Evolutionary conservation across 108 stramenopile genomes (phyloP), one percentile per base, ranked within the genome.

Genomic region (Ochromonas danica): DNA sequence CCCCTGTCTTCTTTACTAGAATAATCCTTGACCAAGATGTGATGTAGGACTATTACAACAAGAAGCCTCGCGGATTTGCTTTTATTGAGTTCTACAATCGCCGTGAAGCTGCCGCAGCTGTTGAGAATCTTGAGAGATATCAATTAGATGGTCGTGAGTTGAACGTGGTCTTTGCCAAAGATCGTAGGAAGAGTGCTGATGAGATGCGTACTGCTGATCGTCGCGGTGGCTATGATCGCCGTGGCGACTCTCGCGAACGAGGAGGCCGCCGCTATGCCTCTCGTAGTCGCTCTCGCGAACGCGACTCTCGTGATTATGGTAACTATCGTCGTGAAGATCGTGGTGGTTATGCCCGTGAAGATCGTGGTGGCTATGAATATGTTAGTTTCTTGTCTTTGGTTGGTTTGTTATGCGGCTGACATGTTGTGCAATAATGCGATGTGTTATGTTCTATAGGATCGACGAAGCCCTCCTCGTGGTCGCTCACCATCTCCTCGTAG

Each of bases 21-120:
- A 61, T n/a, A 25, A 27, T 22, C 74, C 30, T 28, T 17, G 51
- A 17, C 10, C 22, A 10, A 57, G 10, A 17, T 10, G 51, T 40
- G 14, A 0, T 62, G 3, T 79, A 71, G 61, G 38, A 77, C 62
- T 80, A 65, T 28, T 70, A 62, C 38, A 25, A 10, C 78, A 83
- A 82, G 82, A 81, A 77, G 65, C 83, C 83, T 75, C 82, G 83
- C 3, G 83, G 83, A n/a, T 81, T 84, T 45, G 83, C 83, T 79
- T 84, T 84, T 36, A 78, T 84, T 30, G 83, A 84, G 82, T 84
- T 83, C 43, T 80, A 81, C 80, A 81, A 81, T 3, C 67, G 79
- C 0, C 65, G 82, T 30, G 83, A 84, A 25, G 83, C 83, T 31
- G 79, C 78, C 22, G 81, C 82, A 70, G 83, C 83, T 1, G 74